phyloP scores from a whole-genome alignment of 2,329 filamentous ascomycete genomes.

The Clonostachys rhizophaga region DNA sequence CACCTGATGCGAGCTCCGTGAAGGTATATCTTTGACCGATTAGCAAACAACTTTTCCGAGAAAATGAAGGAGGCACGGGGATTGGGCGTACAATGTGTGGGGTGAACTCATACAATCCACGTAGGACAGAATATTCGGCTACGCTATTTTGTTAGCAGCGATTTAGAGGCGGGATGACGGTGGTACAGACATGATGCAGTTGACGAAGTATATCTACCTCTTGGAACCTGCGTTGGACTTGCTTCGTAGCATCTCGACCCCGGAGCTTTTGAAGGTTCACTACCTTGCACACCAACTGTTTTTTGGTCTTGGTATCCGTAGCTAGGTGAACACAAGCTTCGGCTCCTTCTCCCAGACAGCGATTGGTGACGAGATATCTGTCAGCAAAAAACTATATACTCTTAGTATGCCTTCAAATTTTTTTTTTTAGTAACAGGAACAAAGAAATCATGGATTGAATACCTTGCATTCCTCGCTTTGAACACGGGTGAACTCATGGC shows the following conservation, averaged over 20 bases:
- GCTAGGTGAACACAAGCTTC: slow-evolving; percentile 30
- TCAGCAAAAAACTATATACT: slow-evolving; percentile 20
- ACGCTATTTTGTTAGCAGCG: not conserved
- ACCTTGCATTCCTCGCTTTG: slow-evolving; percentile 26
- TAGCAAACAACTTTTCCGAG: not conserved
- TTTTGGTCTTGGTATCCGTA: slow-evolving; percentile 41
- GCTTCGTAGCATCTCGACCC: slow-evolving; percentile 10
- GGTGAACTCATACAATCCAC: slow-evolving; percentile 43
- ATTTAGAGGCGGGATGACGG: slow-evolving; percentile 1
- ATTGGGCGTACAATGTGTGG: slow-evolving; percentile 34
- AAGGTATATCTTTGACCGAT: slow-evolving; percentile 41
- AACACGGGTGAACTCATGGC: slow-evolving; percentile 15
- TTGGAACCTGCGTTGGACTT: slow-evolving; percentile 29
- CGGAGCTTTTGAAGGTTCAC: slow-evolving; percentile 36
- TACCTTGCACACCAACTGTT: slow-evolving; percentile 67
- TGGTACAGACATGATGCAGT: slow-evolving; percentile 43
- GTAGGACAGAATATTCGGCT: slow-evolving; percentile 52
- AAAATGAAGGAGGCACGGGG: not conserved
- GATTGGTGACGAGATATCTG: slow-evolving; percentile 23
- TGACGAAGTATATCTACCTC: slow-evolving; percentile 49
- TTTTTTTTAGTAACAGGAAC: not conserved
- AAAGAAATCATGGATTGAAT: not conserved
- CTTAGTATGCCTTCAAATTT: not conserved
- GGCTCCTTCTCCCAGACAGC: slow-evolving; percentile 28
- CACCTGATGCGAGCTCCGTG: slow-evolving; percentile 50